phyloP scores from a whole-genome alignment of 768 basidiomycete species.

The Kwoniella heveanensis region DNA sequence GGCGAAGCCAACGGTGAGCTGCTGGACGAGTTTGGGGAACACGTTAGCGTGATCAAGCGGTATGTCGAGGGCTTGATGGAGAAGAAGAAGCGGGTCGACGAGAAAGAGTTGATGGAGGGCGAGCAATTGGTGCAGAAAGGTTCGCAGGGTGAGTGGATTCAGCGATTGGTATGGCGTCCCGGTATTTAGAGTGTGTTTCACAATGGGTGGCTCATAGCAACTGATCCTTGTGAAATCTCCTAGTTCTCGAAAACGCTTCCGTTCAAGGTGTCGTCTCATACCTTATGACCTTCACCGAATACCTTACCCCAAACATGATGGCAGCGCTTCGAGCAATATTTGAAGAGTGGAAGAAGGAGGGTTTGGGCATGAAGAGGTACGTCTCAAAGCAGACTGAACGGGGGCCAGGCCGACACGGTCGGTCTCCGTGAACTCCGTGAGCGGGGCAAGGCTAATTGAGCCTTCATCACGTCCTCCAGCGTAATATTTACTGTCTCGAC shows the following conservation, averaged over 20 bases:
- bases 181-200: too few relatives aligned
- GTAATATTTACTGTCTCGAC: conserved; percentile 8
- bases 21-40: conserved; percentile 5
- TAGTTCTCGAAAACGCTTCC: conserved; percentile 7
- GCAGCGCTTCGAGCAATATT: conserved; percentile 5
- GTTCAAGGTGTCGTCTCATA: conserved; percentile 8
- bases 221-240: not conserved
- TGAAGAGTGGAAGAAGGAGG: conserved; percentile 20
- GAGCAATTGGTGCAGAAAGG: conserved; percentile 7
- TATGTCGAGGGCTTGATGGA: conserved; percentile 5
- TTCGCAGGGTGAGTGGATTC: not conserved
- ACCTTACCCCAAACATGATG: conserved; percentile 23
- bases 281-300: conserved; percentile 10
- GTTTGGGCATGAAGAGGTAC: conserved; percentile 18
- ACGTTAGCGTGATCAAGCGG: not conserved
- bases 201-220: not conserved
- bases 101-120: not conserved
- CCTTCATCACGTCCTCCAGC: not conserved
- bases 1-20: not conserved
- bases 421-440: too few relatives aligned
- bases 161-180: too few relatives aligned
- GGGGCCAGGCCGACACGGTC: too few relatives aligned
- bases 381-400: not conserved
- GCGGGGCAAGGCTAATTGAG: not conserved
- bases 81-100: not conserved